A percentile compares a stretch with the other conserved stretches of the same genome.
These are phyloP conservation scores for Malania oleifera DNA, from an alignment of 164 flowering plant genomes.

Conservation along the genomic window DNA sequence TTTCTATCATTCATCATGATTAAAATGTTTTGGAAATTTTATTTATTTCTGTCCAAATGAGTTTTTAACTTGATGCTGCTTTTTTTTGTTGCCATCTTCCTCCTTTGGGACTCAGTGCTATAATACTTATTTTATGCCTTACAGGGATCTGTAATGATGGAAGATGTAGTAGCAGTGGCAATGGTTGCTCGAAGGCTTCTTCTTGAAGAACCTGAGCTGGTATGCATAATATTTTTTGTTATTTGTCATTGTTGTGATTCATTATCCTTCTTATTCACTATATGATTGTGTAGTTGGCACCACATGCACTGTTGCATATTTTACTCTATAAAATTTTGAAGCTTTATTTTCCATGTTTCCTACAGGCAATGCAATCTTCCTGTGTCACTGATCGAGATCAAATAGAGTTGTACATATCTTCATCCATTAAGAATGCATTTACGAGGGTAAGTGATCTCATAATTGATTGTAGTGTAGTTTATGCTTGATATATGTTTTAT, in stretches of 20 bases:
- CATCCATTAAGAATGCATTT: constrained; percentile 73
- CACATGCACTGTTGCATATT: neutral
- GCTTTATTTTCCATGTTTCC: constrained; percentile 5
- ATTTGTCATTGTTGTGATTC: neutral
- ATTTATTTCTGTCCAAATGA: neutral
- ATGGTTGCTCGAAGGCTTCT: constrained; percentile 69
- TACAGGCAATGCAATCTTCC: constrained; percentile 47
- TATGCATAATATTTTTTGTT: constrained; percentile 18
- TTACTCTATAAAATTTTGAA: neutral
- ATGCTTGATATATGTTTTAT: neutral
- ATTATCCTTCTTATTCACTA: neutral
- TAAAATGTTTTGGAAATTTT: neutral
- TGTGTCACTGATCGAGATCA: constrained; percentile 61
- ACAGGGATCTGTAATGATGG: constrained; percentile 60
- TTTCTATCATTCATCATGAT: neutral
- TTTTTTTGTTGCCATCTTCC: neutral
- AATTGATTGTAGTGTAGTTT: neutral
- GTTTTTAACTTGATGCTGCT: neutral
- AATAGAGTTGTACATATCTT: constrained; percentile 66
- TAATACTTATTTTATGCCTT: constrained; percentile 11
- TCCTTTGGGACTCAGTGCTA: constrained; percentile 1
- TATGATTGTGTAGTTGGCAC: neutral
- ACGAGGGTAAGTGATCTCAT: constrained; percentile 51
- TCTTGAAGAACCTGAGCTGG: constrained; percentile 69
- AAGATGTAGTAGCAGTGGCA: constrained; percentile 59